phyloP scores from a whole-genome alignment of 208 protist species.

The Leishmania aethiopica region DNA sequence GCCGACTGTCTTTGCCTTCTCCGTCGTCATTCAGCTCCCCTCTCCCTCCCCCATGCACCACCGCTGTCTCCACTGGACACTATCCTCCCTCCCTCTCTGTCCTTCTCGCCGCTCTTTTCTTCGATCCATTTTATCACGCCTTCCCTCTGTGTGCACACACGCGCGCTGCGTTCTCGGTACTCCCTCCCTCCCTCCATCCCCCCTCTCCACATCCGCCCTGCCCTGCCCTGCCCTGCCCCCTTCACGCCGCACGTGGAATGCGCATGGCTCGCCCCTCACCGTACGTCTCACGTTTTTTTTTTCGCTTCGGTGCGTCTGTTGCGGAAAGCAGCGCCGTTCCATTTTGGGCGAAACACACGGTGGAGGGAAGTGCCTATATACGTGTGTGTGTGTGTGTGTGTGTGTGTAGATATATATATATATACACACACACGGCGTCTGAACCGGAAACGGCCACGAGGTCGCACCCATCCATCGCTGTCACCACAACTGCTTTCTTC shows the following conservation, averaged over 20 bases:
- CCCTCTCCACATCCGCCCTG: neutral
- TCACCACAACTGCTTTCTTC: too few species aligned
- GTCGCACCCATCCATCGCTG: too few species aligned
- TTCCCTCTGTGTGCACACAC: neutral
- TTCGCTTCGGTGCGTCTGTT: neutral
- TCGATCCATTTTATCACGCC: neutral
- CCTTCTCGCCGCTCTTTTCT: neutral
- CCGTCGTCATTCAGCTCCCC: neutral
- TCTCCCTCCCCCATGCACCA: neutral
- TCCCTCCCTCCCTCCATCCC: neutral
- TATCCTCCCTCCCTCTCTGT: neutral
- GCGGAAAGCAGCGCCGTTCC: neutral
- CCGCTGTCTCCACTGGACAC: neutral
- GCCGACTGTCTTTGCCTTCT: neutral
- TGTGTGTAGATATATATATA: too few species aligned
- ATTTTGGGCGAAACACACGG: neutral
- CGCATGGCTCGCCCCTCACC: neutral
- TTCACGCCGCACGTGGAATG: neutral
- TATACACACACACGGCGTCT: too few species aligned
- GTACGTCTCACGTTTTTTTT: neutral
- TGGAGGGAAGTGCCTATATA: neutral
- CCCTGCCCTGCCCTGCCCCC: neutral
- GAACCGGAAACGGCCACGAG: too few species aligned
- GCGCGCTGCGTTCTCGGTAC: neutral
- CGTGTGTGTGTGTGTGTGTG: too few species aligned